Base-by-base conservation (phyloP, 306 rosid species). In the Casuarina glauca region DNA sequence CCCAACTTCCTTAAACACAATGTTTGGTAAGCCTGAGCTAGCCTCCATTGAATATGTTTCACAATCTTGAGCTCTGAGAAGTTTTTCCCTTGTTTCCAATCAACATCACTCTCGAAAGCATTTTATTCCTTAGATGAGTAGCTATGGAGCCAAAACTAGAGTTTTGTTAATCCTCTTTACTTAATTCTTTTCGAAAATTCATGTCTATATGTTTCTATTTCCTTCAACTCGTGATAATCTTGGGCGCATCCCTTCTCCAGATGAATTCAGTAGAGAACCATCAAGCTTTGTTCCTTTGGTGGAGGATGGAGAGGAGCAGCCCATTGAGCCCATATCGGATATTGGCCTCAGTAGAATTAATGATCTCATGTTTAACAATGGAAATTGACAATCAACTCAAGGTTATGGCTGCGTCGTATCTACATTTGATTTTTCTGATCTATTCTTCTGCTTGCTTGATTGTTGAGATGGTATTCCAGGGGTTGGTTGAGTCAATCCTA, bases 181-280 rank as follows among this genome's bases (percentile, higher is more conserved):
- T 5, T 9, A 3, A 9, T 9, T 57, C 10, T 58, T 58, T 58
- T 19, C 13, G 19, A 52, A 52, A 62, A 39, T 16, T 5, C 7
- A 8, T 63, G 69, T 39, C 38, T 61, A 3, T 55, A 20, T n/a
- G 62, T 54, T 26, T 58, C 4, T 67, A 15, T 16, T 7, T 43
- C 35, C n/a, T 67, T 42, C 13, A 42, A 67, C 50, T 42, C 48
- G 1, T 7, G 35, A 41, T 67, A 42, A 42, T 43, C 71, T 42
- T 42, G 36, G 41, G 48, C 71, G 17, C 48, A 61, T 84, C n/a
- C 82, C 60, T 74, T 73, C 61, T 76, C 75, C 88, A 92, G 97
- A 95, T 86, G 96, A 95, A 80, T 91, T 87, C 81, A 91, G 92
- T 75, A 87, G 87, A 76, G 97, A 92, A 58, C 91, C 98, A 69